Percentiles rank a stretch among this genome's conserved stretches.
phyloP scores from a whole-genome alignment of 495 filamentous ascomycete species.

The Xylaria venustula region DNA sequence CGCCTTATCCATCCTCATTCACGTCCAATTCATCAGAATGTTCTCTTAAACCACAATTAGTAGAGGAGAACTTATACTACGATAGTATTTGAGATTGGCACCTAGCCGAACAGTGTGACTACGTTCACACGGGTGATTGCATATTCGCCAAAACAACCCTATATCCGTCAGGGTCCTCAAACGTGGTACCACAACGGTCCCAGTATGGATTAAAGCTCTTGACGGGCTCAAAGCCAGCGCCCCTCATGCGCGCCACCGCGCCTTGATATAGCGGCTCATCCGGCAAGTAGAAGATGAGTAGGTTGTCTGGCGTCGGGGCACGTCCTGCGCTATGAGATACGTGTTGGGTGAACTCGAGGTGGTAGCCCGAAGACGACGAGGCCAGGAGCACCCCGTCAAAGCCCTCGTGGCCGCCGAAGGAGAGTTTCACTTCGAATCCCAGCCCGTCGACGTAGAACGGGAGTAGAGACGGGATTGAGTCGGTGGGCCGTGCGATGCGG shows the following conservation, averaged over 20 bases:
- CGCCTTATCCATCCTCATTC: neutral
- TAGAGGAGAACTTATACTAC: neutral
- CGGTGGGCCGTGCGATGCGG: constrained; percentile 34
- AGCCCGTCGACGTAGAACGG: constrained; percentile 34
- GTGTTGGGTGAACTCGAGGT: constrained; percentile 33
- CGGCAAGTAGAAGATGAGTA: constrained; percentile 34
- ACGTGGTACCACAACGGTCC: constrained; percentile 34
- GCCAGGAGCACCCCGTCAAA: constrained; percentile 32
- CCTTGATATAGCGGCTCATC: constrained; percentile 13
- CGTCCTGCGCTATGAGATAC: constrained; percentile 24
- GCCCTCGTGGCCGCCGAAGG: constrained; percentile 28
- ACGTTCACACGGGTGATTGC: constrained; percentile 20
- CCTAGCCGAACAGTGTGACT: neutral
- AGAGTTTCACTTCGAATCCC: constrained; percentile 26
- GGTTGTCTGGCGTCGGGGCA: constrained; percentile 34
- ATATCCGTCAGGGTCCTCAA: constrained; percentile 37
- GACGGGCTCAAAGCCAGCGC: constrained; percentile 20
- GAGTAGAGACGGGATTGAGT: constrained; percentile 29
- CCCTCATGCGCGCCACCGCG: constrained; percentile 27
- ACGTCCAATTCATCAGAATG: neutral
- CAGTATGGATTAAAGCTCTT: constrained; percentile 35
- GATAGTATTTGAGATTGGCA: neutral
- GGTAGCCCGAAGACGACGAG: constrained; percentile 20
- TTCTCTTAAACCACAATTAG: neutral
- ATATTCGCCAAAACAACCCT: constrained; percentile 34